Conservation (phyloP, 2,329 filamentous ascomycete species). For the Trichoderma koningii region DNA sequence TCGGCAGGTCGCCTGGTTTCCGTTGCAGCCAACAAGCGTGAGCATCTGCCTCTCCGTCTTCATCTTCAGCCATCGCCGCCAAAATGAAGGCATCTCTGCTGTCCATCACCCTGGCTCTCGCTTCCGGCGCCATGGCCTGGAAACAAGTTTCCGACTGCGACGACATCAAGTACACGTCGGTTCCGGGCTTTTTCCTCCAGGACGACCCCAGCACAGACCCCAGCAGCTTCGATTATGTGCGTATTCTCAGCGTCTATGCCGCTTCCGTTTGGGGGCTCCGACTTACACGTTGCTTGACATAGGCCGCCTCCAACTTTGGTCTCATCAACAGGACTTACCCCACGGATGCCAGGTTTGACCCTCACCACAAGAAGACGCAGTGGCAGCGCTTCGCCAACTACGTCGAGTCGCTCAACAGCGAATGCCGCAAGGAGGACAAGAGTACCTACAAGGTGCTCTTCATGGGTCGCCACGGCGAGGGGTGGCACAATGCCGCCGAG, state of each 20-base stretch:
- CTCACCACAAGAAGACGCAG: constrained; percentile 51
- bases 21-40: constrained; percentile 4
- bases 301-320: constrained; percentile 66
- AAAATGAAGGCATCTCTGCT: constrained; percentile 41
- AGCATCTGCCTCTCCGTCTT: neutral
- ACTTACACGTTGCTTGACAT: neutral
- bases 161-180: constrained; percentile 61
- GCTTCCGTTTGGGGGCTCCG: constrained; percentile 7
- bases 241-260: constrained; percentile 5
- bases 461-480: constrained; percentile 70
- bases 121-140: constrained; percentile 38
- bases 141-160: constrained; percentile 37
- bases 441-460: constrained; percentile 64
- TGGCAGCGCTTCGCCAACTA: constrained; percentile 67
- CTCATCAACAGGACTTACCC: constrained; percentile 64
- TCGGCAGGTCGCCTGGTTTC: neutral
- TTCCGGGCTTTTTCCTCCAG: constrained; percentile 65
- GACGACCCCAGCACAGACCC: constrained; percentile 60
- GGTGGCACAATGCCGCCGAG: constrained; percentile 65
- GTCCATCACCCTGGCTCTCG: constrained; percentile 37
- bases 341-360: constrained; percentile 50
- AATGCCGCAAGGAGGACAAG: constrained; percentile 44
- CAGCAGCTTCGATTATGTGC: constrained; percentile 64
- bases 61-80: neutral
- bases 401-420: constrained; percentile 55